Evolutionary conservation across 148 eudicot genomes (phyloP).

Genomic region (Pharnaceum exiguum): DNA sequence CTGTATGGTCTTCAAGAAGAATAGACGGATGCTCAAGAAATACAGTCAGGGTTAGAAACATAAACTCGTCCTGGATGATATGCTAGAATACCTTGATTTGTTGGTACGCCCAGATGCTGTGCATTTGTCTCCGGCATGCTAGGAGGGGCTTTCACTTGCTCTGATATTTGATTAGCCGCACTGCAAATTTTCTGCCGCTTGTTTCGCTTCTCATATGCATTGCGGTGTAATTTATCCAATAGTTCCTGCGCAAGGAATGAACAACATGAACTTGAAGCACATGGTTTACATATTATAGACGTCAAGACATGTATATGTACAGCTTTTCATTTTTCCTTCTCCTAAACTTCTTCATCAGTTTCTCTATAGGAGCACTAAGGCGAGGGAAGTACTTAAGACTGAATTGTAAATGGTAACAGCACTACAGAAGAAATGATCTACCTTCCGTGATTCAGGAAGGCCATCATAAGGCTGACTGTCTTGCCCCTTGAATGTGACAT

Average conservation of each 20-base stretch:
- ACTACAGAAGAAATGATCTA: conserved; percentile 9
- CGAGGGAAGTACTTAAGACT: no score
- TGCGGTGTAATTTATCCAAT: conserved; percentile 36
- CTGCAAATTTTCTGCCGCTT: conserved; percentile 14
- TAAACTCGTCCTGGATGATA: no score
- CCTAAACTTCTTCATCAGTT: no score
- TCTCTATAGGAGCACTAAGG: no score
- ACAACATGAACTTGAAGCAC: no score
- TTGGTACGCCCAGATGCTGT: neutral
- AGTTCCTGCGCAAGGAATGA: conserved; percentile 26
- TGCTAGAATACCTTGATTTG: no score
- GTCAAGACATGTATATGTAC: no score
- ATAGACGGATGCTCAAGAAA: no score
- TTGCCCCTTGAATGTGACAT: conserved; percentile 37
- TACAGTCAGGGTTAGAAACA: no score
- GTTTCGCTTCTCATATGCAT: conserved; percentile 31
- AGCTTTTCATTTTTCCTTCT: no score
- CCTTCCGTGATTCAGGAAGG: conserved; percentile 37
- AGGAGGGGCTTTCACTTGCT: neutral
- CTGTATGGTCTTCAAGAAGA: no score
- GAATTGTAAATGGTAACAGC: neutral
- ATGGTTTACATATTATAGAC: no score
- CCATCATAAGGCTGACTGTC: conserved; percentile 21
- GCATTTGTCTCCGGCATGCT: neutral
- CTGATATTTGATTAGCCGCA: conserved; percentile 9